These are phyloP conservation scores for Eucalyptus sp. DNA, from an alignment of 345 rosid genomes.

Conservation along the genomic window DNA sequence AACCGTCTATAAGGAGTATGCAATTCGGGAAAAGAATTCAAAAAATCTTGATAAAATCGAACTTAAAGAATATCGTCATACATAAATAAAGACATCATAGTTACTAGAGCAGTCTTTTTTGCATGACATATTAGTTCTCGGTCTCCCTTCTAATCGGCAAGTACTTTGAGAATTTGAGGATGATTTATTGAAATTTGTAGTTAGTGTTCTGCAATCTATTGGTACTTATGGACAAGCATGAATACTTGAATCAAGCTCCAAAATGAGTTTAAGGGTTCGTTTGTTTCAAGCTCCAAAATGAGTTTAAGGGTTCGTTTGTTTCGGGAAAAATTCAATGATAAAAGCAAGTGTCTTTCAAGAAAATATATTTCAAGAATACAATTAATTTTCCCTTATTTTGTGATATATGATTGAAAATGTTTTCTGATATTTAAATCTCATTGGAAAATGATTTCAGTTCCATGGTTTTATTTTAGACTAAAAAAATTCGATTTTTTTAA, in stretches of 20 bases:
- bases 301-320: neutral
- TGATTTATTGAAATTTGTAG: neutral
- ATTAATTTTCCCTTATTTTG: no score
- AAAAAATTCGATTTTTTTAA: no score
- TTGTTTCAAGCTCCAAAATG: neutral
- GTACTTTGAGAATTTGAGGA: neutral
- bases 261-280: neutral
- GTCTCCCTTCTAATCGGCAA: neutral
- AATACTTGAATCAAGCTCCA: neutral
- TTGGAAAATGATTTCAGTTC: no score
- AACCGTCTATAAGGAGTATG: neutral
- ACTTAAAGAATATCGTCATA: neutral
- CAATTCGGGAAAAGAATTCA: neutral
- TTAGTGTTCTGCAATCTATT: neutral
- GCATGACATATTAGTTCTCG: neutral
- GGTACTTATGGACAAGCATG: neutral
- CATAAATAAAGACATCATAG: neutral
- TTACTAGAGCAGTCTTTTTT: neutral
- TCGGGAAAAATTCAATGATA: no score
- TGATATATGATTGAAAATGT: no score
- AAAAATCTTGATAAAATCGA: neutral
- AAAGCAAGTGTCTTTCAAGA: no score
- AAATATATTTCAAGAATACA: no score
- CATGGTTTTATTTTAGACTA: no score
- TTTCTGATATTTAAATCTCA: no score